These are phyloP conservation scores for Aspergillus fumigatus DNA, from an alignment of 2,329 filamentous ascomycete species.

Conservation along the genomic window DNA sequence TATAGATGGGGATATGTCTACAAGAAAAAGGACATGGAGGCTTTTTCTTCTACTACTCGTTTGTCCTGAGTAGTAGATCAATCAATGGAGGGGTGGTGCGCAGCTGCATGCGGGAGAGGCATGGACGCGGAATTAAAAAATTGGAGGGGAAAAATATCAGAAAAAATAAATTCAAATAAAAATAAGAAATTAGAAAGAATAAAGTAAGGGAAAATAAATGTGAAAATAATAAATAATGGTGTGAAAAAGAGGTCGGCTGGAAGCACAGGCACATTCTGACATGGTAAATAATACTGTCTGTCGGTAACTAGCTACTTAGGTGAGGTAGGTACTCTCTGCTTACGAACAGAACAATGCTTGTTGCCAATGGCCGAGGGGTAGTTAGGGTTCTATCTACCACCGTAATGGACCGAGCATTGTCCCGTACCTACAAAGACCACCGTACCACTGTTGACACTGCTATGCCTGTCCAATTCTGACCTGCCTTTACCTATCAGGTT, in stretches of 20 bases:
- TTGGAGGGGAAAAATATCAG: slow-evolving; percentile 13
- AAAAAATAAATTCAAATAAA: slow-evolving; percentile 7
- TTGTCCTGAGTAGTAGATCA: slow-evolving; percentile 7
- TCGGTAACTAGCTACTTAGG: not conserved
- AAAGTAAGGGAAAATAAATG: not conserved
- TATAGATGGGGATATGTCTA: slow-evolving; percentile 11
- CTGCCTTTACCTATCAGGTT: not conserved
- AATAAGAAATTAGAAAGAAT: slow-evolving; percentile 5
- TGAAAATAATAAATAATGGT: slow-evolving; percentile 1
- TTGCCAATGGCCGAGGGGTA: too few relatives aligned
- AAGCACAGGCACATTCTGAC: slow-evolving; percentile 13
- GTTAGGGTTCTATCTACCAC: not conserved
- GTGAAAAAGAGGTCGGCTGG: slow-evolving; percentile 11
- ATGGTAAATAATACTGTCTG: slow-evolving; percentile 5
- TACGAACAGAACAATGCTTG: too few relatives aligned
- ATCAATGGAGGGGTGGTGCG: slow-evolving; percentile 2
- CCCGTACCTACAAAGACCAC: too few relatives aligned
- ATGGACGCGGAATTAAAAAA: slow-evolving; percentile 25
- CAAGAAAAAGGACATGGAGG: slow-evolving; percentile 3
- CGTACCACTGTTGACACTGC: not conserved
- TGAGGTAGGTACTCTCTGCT: too few relatives aligned
- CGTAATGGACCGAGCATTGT: too few relatives aligned
- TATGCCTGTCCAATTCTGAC: not conserved
- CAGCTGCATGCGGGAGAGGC: slow-evolving; percentile 23
- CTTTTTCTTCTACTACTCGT: slow-evolving; percentile 1